Evolutionary conservation across 768 basidiomycete species (phyloP).

Genomic region (Suillus bovinus): DNA sequence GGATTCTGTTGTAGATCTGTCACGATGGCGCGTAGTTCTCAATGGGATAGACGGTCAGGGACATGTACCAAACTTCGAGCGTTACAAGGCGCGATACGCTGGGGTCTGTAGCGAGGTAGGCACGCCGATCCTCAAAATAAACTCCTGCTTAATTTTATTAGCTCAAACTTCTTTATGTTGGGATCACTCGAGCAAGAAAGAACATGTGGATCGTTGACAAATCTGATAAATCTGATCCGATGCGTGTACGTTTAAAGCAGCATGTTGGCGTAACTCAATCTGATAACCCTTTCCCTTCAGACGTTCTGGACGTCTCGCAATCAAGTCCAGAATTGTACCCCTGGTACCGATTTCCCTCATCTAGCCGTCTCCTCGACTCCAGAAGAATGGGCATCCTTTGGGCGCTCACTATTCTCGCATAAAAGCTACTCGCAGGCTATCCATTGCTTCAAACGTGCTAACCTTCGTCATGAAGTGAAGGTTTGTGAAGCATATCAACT

Average conservation of each 20-base stretch:
- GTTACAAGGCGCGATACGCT: conserved; percentile 47
- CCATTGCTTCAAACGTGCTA: conserved; percentile 54
- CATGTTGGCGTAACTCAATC: neutral
- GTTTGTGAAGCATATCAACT: conserved; percentile 56
- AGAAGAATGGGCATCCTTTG: conserved; percentile 48
- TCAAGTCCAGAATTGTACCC: conserved; percentile 49
- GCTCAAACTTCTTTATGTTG: conserved; percentile 72
- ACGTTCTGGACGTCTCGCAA: conserved; percentile 48
- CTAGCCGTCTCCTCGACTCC: conserved; percentile 54
- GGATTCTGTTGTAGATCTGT: conserved; percentile 50
- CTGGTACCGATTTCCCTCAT: conserved; percentile 51
- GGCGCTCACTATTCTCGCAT: conserved; percentile 41
- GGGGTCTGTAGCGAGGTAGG: conserved; percentile 58
- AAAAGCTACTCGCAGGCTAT: conserved; percentile 47
- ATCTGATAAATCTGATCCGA: conserved; percentile 54
- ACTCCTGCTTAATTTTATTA: conserved; percentile 21
- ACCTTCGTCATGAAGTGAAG: conserved; percentile 39
- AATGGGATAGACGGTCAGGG: conserved; percentile 35
- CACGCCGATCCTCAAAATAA: neutral
- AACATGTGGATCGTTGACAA: conserved; percentile 73
- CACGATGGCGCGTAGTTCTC: conserved; percentile 63
- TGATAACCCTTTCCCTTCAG: conserved; percentile 32
- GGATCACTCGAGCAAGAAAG: conserved; percentile 66
- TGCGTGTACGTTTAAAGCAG: conserved; percentile 45
- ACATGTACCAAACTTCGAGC: conserved; percentile 45